Base-by-base conservation (phyloP, 306 rosid species). In the Cucurbita ficifolia region DNA sequence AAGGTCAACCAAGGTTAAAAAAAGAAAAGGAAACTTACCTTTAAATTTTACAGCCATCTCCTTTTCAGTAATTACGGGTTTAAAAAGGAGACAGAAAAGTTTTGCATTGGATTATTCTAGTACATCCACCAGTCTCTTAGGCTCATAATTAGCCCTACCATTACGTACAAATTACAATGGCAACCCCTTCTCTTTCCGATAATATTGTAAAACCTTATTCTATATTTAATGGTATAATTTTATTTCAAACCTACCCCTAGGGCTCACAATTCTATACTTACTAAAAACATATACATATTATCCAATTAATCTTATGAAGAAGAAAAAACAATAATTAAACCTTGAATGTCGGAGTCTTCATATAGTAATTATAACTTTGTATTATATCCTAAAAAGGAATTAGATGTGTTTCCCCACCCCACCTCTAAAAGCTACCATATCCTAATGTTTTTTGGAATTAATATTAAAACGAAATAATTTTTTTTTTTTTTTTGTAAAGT, bases 161-260 rank as follows among this genome's bases (percentile, higher is more conserved):
- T 61, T 61, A 61, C 36, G 68, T 46, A 61, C 68, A 61, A 61
- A 61, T 61, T 46, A 61, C 68, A 61, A 61, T 61, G 68, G 19
- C 42, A 24, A 57, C 3, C 5, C 22, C 22, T 61, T 61, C 21
- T 61, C 68, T 36, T 16, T 17, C 48, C 4, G 14, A 33, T 62
- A 62, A 62, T 62, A 36, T 62, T 62, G 2, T 38, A 17, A 62
- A 62, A 39, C 5, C 49, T 24, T 62, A 62, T 17, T 0, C 49
- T 39, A 38, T 38, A 38, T 39, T 62, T 62, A 9, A 39, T 62
- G 33, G 0, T n/a, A 46, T 8, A 39, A 39, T 62, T 36, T 62
- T 38, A 62, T 62, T 62, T 62, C 49, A 39, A 39, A 62, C 29
- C 70, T 62, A 62, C 14, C 70, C 14, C 70, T n/a, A 62, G 33